Evolutionary conservation across 176 grass and related monocot genomes (phyloP), one percentile per base, ranked within the genome.

Genomic region (Elymus sibiricus): DNA sequence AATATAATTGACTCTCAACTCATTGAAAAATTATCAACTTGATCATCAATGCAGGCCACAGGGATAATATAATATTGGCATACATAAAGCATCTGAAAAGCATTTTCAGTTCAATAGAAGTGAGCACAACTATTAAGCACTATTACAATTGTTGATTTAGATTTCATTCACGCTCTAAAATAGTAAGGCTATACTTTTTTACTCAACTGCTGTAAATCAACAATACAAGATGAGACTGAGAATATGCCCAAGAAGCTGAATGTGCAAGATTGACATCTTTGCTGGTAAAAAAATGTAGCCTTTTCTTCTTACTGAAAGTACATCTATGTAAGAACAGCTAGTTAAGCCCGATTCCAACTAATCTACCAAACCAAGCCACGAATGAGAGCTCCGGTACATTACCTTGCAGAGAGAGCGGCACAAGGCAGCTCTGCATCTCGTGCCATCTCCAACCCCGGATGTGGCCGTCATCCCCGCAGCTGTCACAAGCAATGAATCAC

Each of bases 381-480:
- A 89, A 80, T 0, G 2, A 9, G 79, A 87, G 61, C n/a, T 80
- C 11, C 15, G 77, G 39, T 61, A 14, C 70, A 67, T 76, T 76
- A 97, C 88, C 86, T 91, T 91, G 82, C 70, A 78, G 26, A 70
- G 64, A 89, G 21, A 86, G 78, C 35, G 87, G 83, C 21, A 89
- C 65, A 26, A 92, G 85, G 85, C 72, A 95, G 86, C 80, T 94
- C 60, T 89, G 88, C 75, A 92, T 70, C 69, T 94, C 93, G 13
- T 82, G 88, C 94, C 94, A 98, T 72, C 82, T 91, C 97, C 97
- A 98, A 13, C 92, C 94, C 81, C 74, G 71, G 69, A 98, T 87
- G 77, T 35, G 86, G 19, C 92, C 94, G n/a, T 98, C 97, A 59
- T 96, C 97, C 44, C 92, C 97, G 27, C 90, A 89, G 67, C 90